phyloP scores from a whole-genome alignment of 2,329 filamentous ascomycete genomes.

The Alternaria brassicae region DNA sequence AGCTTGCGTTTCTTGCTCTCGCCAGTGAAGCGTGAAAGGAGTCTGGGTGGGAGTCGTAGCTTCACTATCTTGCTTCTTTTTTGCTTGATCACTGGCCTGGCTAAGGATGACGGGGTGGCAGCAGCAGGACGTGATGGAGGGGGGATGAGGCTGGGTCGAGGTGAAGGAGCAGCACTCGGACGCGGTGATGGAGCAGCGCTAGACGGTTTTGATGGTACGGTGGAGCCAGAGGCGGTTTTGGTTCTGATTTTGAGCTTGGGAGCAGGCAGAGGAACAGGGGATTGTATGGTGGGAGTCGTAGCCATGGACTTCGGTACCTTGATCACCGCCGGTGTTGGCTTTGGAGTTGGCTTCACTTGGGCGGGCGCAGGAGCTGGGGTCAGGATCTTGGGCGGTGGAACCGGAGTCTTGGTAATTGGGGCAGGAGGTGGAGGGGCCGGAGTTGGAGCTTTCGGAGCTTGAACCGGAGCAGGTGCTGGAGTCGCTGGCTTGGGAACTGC shows the following conservation, averaged over 20 bases:
- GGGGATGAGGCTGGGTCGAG: constrained; percentile 18
- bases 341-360: constrained; percentile 14
- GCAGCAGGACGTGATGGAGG: constrained; percentile 10
- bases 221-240: constrained; percentile 25
- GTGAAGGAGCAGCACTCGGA: constrained; percentile 18
- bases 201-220: constrained; percentile 12
- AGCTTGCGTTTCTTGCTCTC: constrained; percentile 36
- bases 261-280: constrained; percentile 32
- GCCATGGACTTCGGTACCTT: constrained; percentile 26
- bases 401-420: background rate
- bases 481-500: constrained; percentile 17
- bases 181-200: constrained; percentile 26
- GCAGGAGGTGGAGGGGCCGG: background rate
- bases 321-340: constrained; percentile 20
- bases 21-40: constrained; percentile 19
- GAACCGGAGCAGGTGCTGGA: constrained; percentile 6
- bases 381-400: constrained; percentile 15
- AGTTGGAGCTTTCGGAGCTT: background rate
- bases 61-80: constrained; percentile 41
- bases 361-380: constrained; percentile 15
- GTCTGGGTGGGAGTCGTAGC: constrained; percentile 27
- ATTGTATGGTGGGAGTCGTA: constrained; percentile 32
- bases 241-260: constrained; percentile 41
- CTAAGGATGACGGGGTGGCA: constrained; percentile 8
- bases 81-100: constrained; percentile 16